Base-by-base conservation (phyloP, 345 rosid genomes). In the Isatis tinctoria region DNA sequence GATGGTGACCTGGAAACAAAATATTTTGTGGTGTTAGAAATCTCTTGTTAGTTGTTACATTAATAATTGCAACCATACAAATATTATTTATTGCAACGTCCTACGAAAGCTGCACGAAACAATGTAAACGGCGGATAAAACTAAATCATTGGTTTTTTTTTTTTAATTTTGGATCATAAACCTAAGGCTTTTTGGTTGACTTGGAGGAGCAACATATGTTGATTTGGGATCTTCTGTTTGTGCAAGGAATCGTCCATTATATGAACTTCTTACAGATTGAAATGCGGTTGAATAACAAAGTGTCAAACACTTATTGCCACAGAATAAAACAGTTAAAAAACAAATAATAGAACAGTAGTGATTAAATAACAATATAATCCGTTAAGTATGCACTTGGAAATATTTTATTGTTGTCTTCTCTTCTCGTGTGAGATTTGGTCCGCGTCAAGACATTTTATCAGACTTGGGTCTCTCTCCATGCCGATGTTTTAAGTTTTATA, bases 191-290 rank as follows among this genome's bases (percentile, higher is more conserved):
- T 67, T 30, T 63, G 65, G 65, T 75, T 76, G 80, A 76, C 80
- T 63, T 70, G 53, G 30, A 69, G 44, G 60, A 76, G 43, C 59
- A 28, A 44, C 11, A 70, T 2, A 69, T 70, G 36, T 28, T 13
- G 28, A 27, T 64, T 70, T 76, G 75, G 80, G 45, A 57, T 64
- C 17, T 76, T 76, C 53, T 76, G 75, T 64, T 76, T 76, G 80
- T 70, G 72, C 40, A 70, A 64, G 64, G 75, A 70, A 76, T 76
- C 80, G 56, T 22, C 11, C 22, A 54, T 56, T 69, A 12, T 69
- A 37, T 53, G 65, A 63, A 63, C 44, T 18, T 63, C 5, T 60
- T 41, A 75, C 47, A 40, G 74, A 58, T 67, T 14, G n/a, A 60
- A 33, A 60, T 75, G 64, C 59, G 8, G 27, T 37, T 70, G 22